A percentile compares a stretch with the other conserved stretches of the same genome.
These are phyloP conservation scores for Croton setiger DNA, from an alignment of 441 rosid genomes.

Conservation along the genomic window DNA sequence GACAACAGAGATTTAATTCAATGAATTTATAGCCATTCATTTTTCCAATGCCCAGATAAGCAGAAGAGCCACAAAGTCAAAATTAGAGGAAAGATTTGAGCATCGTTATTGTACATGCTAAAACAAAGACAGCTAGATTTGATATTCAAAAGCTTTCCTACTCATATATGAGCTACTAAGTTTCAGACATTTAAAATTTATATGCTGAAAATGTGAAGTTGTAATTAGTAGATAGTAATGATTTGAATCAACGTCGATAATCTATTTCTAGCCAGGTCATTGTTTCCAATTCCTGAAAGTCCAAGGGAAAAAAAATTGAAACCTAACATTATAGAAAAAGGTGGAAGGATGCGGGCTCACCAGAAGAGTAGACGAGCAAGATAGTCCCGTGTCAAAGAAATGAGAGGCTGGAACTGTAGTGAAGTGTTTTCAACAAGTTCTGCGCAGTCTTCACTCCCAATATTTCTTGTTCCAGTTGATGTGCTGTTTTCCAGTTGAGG, in stretches of 20 bases:
- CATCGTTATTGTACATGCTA: neutral
- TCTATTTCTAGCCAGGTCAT: neutral
- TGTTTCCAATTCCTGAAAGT: neutral
- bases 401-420: constrained; percentile 73
- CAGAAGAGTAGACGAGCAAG: constrained; percentile 94
- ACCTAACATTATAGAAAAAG: neutral
- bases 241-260: neutral
- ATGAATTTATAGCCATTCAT: neutral
- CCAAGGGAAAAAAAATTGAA: neutral
- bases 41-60: neutral
- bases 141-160: no score
- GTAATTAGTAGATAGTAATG: neutral
- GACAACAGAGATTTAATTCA: neutral
- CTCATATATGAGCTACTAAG: neutral
- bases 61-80: no score
- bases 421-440: constrained; percentile 82
- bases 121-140: no score
- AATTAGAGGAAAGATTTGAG: neutral
- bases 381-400: constrained; percentile 79
- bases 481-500: constrained; percentile 46
- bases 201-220: no score
- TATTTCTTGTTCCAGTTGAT: constrained; percentile 39
- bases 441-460: constrained; percentile 57
- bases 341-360: constrained; percentile 38
- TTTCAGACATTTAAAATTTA: no score